Base-by-base conservation (phyloP, 108 stramenopile species). In the Skeletonema costatum region DNA sequence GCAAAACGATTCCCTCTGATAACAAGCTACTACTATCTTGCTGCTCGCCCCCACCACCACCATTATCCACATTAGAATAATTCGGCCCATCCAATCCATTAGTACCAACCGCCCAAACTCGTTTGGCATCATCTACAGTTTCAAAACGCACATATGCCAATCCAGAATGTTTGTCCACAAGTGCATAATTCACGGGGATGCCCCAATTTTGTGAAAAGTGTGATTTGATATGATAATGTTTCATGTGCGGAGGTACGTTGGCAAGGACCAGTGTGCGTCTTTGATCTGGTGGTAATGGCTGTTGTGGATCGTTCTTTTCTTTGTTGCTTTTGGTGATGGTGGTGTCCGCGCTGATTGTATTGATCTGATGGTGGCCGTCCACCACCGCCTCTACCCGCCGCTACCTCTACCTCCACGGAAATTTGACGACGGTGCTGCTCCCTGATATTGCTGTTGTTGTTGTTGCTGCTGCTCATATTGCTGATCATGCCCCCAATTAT, bases 71-170 rank as follows among this genome's bases (percentile, higher is more conserved):
- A 25, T 25, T 25, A 0, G 19, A 32, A n/a, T 10, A 16, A 32
- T 31, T 74, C 6, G 41, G 41, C 6, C 73, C 73, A 66, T 74
- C 73, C 31, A 74, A 56, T 2, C 73, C 73, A 50, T 39, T 32
- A 30, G 36, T 50, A 4, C 76, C 76, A 46, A 38, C 64, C 32
- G 70, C 64, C 77, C 77, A 78, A 68, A 78, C 53, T 11, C 51
- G 30, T 35, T 39, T 44, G 9, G 70, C 77, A 53, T 78, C 77
- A 25, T 53, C 38, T 0, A 69, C 36, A 1, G 32, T 19, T 1
- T 61, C 35, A 60, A 78, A 78, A 21, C 58, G 44, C 13, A 78
- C 77, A 46, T 71, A 78, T 0, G 77, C 77, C 36, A 65, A 64
- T 14, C 50, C 69, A 2, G 77, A 17, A 12, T 17, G 14, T 42